A percentile compares a stretch with the other conserved stretches of the same genome.
Evolutionary conservation across 192 early-diverging fungal species (phyloP).

Genomic region (Obelidium mucronatum): DNA sequence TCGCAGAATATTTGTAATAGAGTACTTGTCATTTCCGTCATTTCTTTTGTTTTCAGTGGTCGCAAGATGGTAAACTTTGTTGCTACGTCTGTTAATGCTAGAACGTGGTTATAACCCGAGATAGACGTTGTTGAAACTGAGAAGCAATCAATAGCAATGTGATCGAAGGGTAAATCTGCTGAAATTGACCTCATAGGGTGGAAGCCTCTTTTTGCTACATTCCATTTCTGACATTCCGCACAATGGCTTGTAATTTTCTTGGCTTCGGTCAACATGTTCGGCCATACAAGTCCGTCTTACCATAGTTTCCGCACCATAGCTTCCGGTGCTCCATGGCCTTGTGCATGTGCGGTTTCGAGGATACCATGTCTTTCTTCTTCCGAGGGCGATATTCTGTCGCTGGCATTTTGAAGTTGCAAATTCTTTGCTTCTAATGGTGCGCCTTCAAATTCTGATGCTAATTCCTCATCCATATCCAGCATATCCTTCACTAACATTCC

Average conservation of each 20-base stretch:
- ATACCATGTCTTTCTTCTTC: neutral
- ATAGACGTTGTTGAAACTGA: neutral
- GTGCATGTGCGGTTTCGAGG: neutral
- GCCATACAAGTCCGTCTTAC: neutral
- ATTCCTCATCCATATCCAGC: neutral
- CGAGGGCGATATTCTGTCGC: neutral
- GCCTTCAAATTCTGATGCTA: neutral
- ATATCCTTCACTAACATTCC: neutral
- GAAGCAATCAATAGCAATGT: conserved; percentile 1
- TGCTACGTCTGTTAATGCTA: neutral
- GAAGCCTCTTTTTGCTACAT: neutral
- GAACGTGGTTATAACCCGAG: neutral
- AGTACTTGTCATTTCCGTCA: neutral
- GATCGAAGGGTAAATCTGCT: neutral
- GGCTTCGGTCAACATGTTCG: neutral
- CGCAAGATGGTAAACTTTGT: neutral
- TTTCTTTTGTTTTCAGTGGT: neutral
- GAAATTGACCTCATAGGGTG: neutral
- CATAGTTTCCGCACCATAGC: neutral
- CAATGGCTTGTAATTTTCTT: neutral
- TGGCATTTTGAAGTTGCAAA: neutral
- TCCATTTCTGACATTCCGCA: neutral
- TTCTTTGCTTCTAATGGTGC: neutral
- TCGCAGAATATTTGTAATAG: neutral
- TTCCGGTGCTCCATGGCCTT: neutral